Base-by-base conservation (phyloP, 306 rosid species). In the Argentina anserina region DNA sequence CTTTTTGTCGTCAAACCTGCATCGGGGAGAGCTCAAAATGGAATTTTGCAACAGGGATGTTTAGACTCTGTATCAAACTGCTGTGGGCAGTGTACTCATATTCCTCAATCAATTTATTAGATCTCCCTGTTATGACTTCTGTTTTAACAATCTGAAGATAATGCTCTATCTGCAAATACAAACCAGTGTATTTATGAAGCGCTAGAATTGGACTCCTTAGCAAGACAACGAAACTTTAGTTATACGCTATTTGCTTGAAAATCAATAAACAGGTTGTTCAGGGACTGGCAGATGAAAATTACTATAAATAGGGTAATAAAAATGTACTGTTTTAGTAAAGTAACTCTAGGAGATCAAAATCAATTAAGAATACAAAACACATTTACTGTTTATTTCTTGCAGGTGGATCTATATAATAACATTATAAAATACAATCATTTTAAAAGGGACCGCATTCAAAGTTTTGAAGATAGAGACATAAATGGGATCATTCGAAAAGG, bases 11-110 rank as follows among this genome's bases (percentile, higher is more conserved):
- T 45, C 82, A 52, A 55, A 91, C 97, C 98, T 94, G 98, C 98
- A 94, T 89, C n/a, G 98, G 97, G 36, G 98, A 94, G 80, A 89
- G 98, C 95, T 89, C 96, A 52, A 86, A 82, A 80, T 88, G 98
- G 86, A 94, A 94, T 78, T 88, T 94, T 14, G 91, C 87, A 75
- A 86, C 96, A 39, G 98, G 98, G 34, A 94, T 67, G 79, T 85
- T 28, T 4, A 80, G 20, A 75, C 92, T 94, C 60, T 89, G 95
- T 21, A 80, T 87, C 78, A 86, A 75, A 79, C 82, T 94, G 89
- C 97, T 94, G 84, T 94, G 98, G 6, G 97, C 96, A 37, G 98
- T 94, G 86, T 94, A 94, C 85, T 94, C 98, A 26, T 94, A 89
- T 77, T 94, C 98, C 89, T 86, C 95, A 25, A 94, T 67, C 87